Evolutionary conservation across 2,329 filamentous ascomycete species (phyloP), one percentile per base, ranked within the genome.

Genomic region (Penicillium vulpinum): DNA sequence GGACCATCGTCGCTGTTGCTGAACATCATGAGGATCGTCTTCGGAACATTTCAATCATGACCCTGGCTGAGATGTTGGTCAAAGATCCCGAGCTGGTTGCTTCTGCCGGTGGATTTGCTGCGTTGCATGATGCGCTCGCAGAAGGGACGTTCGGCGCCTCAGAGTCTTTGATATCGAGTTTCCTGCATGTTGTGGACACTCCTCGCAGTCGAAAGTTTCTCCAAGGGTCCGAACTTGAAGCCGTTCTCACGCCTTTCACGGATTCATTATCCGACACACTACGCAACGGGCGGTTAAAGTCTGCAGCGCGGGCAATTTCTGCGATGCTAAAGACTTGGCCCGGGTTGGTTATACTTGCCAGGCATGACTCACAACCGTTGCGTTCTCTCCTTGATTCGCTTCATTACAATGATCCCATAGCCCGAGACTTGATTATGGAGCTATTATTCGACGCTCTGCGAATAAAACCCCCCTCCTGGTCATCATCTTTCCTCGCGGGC

Each of bases 391-490:
- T 89, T n/a, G 80, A 85, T 31, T 86, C 86, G 0, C 74, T 89
- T 22, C 83, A 86, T 60, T 85, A 87, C 54, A 80, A 81, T 2
- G 80, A 81, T 38, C 73, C 80, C 1, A 75, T 80, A 56, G 80
- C 85, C 9, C 78, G 85, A 47, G 92, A 96, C 69, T 88, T 92
- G 0, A 86, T 97, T 18, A 82, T 99, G 59, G 94, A 99, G 71
- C 79, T 99, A 13, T 76, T 99, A 18, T 97, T 95, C 65, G 86
- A 88, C 66, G 83, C 88, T 21, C 77, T 99, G 50, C 87, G 93
- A 35, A 97, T 99, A 70, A 97, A 97, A 66, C 88, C 92, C 57
- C 87, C 94, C 41, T 88, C 92, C 9, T 99, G 94, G 94, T 95
- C 94, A 8, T 92, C 91, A 0, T 95, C 93, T 0, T 99, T 96